Conservation (phyloP, 2,329 filamentous ascomycete species). For the Diplodia seriata region DNA sequence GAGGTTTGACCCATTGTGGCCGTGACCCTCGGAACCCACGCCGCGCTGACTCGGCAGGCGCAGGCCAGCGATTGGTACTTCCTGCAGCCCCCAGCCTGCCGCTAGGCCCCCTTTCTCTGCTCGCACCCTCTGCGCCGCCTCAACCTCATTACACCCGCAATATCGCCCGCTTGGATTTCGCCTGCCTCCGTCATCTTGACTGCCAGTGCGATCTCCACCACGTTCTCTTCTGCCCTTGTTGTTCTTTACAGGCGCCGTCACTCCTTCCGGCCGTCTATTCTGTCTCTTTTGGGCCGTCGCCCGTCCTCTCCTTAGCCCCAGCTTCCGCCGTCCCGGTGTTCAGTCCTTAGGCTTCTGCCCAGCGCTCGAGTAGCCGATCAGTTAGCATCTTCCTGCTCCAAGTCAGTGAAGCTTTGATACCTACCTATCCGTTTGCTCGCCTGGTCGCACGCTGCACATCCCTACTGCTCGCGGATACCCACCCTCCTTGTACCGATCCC, state of each 20-base stretch:
- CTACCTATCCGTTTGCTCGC: constrained; percentile 41
- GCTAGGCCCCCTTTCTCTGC: constrained; percentile 34
- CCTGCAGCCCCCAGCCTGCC: constrained; percentile 14
- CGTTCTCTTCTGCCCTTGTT: constrained; percentile 45
- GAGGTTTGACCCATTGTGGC: constrained; percentile 8
- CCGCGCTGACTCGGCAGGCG: constrained; percentile 18
- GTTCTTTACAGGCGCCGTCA: constrained; percentile 51
- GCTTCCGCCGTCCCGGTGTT: constrained; percentile 33
- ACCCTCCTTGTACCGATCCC: constrained; percentile 40
- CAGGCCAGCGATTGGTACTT: constrained; percentile 13
- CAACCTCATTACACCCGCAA: constrained; percentile 33
- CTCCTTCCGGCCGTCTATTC: constrained; percentile 51
- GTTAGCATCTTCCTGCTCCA: constrained; percentile 33
- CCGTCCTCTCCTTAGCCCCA: constrained; percentile 49
- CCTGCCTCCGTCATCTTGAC: constrained; percentile 45
- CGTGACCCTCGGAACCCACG: constrained; percentile 15
- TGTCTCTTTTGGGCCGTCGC: constrained; percentile 44
- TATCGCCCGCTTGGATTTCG: constrained; percentile 42
- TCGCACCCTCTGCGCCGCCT: constrained; percentile 34
- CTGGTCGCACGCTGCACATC: constrained; percentile 40
- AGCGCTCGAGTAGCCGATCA: constrained; percentile 46
- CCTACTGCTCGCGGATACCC: constrained; percentile 34
- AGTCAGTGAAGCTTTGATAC: constrained; percentile 46
- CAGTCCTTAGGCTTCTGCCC: constrained; percentile 42
- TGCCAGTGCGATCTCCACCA: constrained; percentile 48